These are phyloP conservation scores for Pyricularia sp. DNA, from an alignment of 2,329 filamentous ascomycete species.

Conservation along the genomic window DNA sequence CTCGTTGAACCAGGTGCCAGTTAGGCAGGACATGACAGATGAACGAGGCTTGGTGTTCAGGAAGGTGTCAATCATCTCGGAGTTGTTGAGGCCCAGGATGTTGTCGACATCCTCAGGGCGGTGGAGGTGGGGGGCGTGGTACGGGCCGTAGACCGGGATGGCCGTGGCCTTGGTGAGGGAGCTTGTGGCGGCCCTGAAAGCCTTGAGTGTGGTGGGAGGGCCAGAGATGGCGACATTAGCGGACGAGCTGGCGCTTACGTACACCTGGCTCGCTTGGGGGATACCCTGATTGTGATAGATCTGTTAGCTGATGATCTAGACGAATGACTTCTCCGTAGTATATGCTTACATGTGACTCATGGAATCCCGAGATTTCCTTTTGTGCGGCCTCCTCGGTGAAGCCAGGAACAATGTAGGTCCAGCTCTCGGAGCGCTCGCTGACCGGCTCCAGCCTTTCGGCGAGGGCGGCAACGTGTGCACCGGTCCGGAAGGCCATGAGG, in stretches of 20 bases:
- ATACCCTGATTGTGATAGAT: constrained; percentile 22
- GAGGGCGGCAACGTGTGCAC: constrained; percentile 42
- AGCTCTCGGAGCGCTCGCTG: constrained; percentile 42
- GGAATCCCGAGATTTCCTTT: constrained; percentile 45
- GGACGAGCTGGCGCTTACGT: constrained; percentile 42
- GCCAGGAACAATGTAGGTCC: constrained; percentile 58
- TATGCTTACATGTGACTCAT: constrained; percentile 38
- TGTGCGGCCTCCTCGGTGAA: constrained; percentile 41
- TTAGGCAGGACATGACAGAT: constrained; percentile 40
- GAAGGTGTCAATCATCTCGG: constrained; percentile 27
- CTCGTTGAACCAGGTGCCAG: constrained; percentile 31
- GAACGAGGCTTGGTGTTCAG: constrained; percentile 33
- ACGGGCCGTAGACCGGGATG: constrained; percentile 46
- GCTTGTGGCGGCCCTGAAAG: constrained; percentile 18
- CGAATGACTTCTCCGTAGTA: no score
- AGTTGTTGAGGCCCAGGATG: constrained; percentile 34
- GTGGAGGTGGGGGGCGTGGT: constrained; percentile 47
- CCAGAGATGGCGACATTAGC: constrained; percentile 44
- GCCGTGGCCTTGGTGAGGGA: constrained; percentile 32
- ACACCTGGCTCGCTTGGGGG: constrained; percentile 35
- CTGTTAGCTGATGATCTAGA: neutral
- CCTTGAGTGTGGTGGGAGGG: constrained; percentile 37
- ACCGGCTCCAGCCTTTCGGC: constrained; percentile 34
- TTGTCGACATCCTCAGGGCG: constrained; percentile 29
- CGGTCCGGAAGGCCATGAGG: constrained; percentile 57